Evolutionary conservation across 176 grass and related monocot genomes (phyloP), one percentile per base, ranked within the genome.

Genomic region (Leersia perrieri): DNA sequence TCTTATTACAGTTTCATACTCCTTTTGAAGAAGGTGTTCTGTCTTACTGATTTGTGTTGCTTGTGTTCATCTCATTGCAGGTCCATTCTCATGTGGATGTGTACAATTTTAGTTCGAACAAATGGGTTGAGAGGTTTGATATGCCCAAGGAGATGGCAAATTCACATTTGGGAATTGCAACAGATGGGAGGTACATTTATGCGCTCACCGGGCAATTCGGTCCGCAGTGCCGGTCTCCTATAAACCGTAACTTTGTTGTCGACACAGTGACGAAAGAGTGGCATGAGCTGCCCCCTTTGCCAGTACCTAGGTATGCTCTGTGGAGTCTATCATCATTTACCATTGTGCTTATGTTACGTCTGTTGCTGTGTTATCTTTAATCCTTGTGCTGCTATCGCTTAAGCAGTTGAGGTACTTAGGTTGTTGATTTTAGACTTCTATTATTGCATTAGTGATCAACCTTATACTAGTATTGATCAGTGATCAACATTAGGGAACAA

Each of bases 11-110:
- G 22, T 53, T n/a, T 9, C 5, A 53, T 1, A 53, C 6, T 22
- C 5, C 2, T 1, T 9, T 53, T 53, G 18, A 16, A 8, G 22
- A 4, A n/a, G 3, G 15, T n/a, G 22, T n/a, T 7, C 49, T 53
- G 18, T 44, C 13, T n/a, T 80, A 58, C 18, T 83, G 63, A 88
- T 44, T 42, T 64, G 15, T 55, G 15, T 55, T 42, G 41, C 75
- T 72, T 68, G 65, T 27, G 14, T 81, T 79, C 55, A 75, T 35
- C 20, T 66, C 36, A 35, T 85, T 84, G 64, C 65, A 97, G 94
- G 94, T 97, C 3, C 92, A 97, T 92, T 92, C 89, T 87, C 92
- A 97, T 87, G 90, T 94, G 11, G 94, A 94, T 81, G 80, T 97
- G n/a, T 97, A 90, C 61, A 92, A 90, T 82, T 92, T 97, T 63